These are phyloP conservation scores for Helminthosporium solani DNA, from an alignment of 2,329 filamentous ascomycete species.

Conservation along the genomic window DNA sequence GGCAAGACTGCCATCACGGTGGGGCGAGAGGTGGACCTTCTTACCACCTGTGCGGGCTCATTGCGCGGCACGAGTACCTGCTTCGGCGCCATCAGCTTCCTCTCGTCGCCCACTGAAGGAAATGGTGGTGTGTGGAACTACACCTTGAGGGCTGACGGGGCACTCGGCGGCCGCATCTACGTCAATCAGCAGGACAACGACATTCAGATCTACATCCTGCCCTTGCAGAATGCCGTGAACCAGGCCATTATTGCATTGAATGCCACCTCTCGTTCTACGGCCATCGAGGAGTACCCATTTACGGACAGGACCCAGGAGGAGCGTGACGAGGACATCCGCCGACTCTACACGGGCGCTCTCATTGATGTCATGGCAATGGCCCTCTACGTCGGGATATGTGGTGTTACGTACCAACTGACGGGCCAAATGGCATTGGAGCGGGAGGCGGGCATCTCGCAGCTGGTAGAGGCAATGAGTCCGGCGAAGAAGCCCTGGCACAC, in stretches of 20 bases:
- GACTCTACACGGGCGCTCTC: conserved; percentile 69
- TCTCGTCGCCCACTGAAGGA: conserved; percentile 73
- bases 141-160: conserved; percentile 73
- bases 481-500: conserved; percentile 72
- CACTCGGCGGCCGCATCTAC: conserved; percentile 65
- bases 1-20: conserved; percentile 60
- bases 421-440: conserved; percentile 83
- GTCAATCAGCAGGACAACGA: conserved; percentile 68
- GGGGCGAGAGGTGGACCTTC: conserved; percentile 58
- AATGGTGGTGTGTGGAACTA: conserved; percentile 75
- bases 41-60: conserved; percentile 60
- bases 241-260: conserved; percentile 64
- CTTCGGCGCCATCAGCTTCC: conserved; percentile 73
- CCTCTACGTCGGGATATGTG: conserved; percentile 77
- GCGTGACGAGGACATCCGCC: conserved; percentile 64
- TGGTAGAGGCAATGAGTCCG: conserved; percentile 91
- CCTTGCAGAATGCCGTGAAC: conserved; percentile 78
- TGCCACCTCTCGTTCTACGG: conserved; percentile 41
- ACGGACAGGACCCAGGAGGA: conserved; percentile 70
- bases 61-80: conserved; percentile 66
- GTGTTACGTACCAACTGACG: conserved; percentile 82
- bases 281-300: conserved; percentile 68
- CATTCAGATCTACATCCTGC: conserved; percentile 73
- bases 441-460: conserved; percentile 81
- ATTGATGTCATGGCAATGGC: conserved; percentile 75